Conservation (phyloP, 164 flowering plant genomes). For the Liriodendron chinense region DNA sequence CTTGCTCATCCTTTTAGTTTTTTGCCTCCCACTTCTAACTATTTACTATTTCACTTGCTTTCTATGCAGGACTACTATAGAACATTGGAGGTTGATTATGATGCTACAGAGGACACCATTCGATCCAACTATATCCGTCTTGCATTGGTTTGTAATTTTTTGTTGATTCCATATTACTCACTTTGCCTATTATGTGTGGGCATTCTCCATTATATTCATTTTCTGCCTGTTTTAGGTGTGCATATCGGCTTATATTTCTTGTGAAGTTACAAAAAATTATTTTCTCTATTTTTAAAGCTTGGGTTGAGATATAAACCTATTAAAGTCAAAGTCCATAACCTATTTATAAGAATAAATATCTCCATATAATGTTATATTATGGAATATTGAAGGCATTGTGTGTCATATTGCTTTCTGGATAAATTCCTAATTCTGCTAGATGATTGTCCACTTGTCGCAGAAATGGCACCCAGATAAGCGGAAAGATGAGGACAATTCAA, state of each 20-base stretch:
- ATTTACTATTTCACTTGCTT: neutral
- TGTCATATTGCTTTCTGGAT: neutral
- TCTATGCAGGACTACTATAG: conserved; percentile 66
- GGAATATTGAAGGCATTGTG: neutral
- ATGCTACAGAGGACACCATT: conserved; percentile 80
- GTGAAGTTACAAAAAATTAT: neutral
- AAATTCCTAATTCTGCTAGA: neutral
- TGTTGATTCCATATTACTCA: neutral
- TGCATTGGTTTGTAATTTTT: conserved; percentile 62
- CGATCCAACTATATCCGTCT: conserved; percentile 90
- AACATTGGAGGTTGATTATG: conserved; percentile 73
- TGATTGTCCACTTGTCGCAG: conserved; percentile 33
- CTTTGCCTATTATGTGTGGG: neutral
- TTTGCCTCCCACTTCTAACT: neutral
- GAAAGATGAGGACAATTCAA: conserved; percentile 56
- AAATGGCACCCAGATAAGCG: conserved; percentile 97
- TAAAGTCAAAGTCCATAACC: neutral
- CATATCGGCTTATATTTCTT: neutral
- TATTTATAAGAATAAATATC: neutral
- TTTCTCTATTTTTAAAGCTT: neutral
- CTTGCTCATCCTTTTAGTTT: neutral
- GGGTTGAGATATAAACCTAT: neutral
- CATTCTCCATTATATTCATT: neutral
- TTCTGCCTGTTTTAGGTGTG: neutral
- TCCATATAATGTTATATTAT: neutral